Conservation (phyloP, 352 stramenopile genomes). For the Globisporangium radiosum region DNA sequence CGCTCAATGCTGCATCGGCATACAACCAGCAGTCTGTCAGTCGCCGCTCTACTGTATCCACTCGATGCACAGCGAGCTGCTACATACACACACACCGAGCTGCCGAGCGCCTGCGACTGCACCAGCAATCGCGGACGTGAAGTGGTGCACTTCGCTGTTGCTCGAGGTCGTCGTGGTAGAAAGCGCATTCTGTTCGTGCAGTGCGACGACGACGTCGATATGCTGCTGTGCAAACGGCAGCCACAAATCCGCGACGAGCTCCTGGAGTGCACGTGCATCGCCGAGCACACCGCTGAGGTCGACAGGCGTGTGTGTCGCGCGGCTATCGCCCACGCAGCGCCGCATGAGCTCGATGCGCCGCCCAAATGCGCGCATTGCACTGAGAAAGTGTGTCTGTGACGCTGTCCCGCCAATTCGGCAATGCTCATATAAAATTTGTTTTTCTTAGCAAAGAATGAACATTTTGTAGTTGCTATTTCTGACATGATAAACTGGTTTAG, state of each 20-base stretch:
- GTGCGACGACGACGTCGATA: slow-evolving; percentile 42
- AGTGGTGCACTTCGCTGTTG: slow-evolving; percentile 13
- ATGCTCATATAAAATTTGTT: too few relatives aligned
- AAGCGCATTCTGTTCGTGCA: slow-evolving; percentile 20
- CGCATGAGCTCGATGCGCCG: slow-evolving; percentile 9
- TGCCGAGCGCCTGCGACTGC: slow-evolving; percentile 37
- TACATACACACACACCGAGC: slow-evolving; percentile 17
- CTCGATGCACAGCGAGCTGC: neutral
- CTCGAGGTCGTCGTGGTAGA: too few relatives aligned
- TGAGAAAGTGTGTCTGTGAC: neutral
- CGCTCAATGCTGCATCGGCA: slow-evolving; percentile 29
- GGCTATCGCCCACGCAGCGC: slow-evolving; percentile 22
- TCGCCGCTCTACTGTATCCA: neutral
- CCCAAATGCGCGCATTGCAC: neutral
- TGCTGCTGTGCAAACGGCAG: slow-evolving; percentile 31
- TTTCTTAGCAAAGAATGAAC: too few relatives aligned
- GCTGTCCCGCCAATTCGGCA: neutral
- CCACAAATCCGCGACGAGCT: slow-evolving; percentile 33
- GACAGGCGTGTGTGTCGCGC: slow-evolving; percentile 23
- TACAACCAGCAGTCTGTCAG: neutral
- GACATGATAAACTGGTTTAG: too few relatives aligned
- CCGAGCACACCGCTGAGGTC: slow-evolving; percentile 34
- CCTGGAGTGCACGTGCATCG: slow-evolving; percentile 23
- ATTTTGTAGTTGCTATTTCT: too few relatives aligned
- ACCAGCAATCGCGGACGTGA: slow-evolving; percentile 32